phyloP scores from a whole-genome alignment of 345 rosid genomes.

The Cochlearia excelsa region DNA sequence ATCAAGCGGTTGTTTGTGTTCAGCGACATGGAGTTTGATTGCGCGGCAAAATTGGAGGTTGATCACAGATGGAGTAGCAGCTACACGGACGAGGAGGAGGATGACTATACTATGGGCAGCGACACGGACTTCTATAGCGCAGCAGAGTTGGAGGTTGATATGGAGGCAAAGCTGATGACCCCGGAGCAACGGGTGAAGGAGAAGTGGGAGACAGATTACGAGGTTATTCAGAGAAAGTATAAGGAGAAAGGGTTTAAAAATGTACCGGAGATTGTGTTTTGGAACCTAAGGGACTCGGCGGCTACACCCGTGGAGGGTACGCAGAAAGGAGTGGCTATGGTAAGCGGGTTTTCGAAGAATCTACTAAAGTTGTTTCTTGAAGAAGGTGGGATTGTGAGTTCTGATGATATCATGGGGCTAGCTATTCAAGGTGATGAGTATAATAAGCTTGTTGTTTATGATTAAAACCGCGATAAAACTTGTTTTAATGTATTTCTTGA shows the following conservation, averaged over 20 bases:
- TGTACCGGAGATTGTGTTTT: slow-evolving; percentile 50
- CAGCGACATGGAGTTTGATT: slow-evolving; percentile 63
- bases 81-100: too few relatives aligned
- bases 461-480: not conserved
- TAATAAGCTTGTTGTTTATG: slow-evolving; percentile 33
- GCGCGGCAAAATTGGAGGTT: slow-evolving; percentile 6
- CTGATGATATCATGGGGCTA: slow-evolving; percentile 35
- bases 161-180: not conserved
- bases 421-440: slow-evolving; percentile 39
- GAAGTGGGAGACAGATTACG: slow-evolving; percentile 50
- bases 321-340: slow-evolving; percentile 42
- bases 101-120: slow-evolving; percentile 16
- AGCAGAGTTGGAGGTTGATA: too few relatives aligned
- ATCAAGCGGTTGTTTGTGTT: slow-evolving; percentile 59
- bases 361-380: slow-evolving; percentile 40
- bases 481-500: too few relatives aligned
- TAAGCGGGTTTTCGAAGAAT: slow-evolving; percentile 46
- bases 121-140: slow-evolving; percentile 59
- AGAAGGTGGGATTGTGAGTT: slow-evolving; percentile 33
- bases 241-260: slow-evolving; percentile 38
- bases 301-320: slow-evolving; percentile 33
- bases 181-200: not conserved
- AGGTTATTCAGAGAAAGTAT: slow-evolving; percentile 44
- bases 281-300: slow-evolving; percentile 38
- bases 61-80: too few relatives aligned